Conservation (phyloP, 2,329 filamentous ascomycete genomes). For the Fusarium nisikadoi region DNA sequence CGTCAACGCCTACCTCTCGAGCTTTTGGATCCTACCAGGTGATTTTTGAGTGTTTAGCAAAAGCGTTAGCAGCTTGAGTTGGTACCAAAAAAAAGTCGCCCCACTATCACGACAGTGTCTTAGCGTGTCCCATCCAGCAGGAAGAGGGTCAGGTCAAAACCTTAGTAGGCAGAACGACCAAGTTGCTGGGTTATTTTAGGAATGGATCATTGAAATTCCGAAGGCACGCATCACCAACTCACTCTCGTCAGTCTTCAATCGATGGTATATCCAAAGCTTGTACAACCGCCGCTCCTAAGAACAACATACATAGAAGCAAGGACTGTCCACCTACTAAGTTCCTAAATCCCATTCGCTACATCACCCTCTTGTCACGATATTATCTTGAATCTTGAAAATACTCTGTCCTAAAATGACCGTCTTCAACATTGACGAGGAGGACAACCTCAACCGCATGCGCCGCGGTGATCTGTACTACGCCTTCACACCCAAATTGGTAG, state of each 20-base stretch:
- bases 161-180: background rate
- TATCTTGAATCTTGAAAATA: background rate
- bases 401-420: constrained; percentile 8
- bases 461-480: constrained; percentile 78
- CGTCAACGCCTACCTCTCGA: constrained; percentile 10
- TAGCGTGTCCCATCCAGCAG: background rate
- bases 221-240: background rate
- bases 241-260: too few species aligned
- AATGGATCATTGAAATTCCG: constrained; percentile 12
- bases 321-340: background rate
- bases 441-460: constrained; percentile 67
- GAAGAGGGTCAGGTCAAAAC: background rate
- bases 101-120: background rate
- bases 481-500: constrained; percentile 75
- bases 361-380: background rate
- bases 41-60: background rate
- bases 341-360: too few species aligned
- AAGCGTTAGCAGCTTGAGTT: background rate
- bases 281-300: background rate
- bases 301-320: background rate
- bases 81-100: background rate
- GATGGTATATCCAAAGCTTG: background rate
- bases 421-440: constrained; percentile 51
- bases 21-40: constrained; percentile 44
- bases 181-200: background rate